These are phyloP conservation scores for Tilletiopsis washingtonensis DNA, from an alignment of 1,284 basidiomycete species.

Conservation along the genomic window DNA sequence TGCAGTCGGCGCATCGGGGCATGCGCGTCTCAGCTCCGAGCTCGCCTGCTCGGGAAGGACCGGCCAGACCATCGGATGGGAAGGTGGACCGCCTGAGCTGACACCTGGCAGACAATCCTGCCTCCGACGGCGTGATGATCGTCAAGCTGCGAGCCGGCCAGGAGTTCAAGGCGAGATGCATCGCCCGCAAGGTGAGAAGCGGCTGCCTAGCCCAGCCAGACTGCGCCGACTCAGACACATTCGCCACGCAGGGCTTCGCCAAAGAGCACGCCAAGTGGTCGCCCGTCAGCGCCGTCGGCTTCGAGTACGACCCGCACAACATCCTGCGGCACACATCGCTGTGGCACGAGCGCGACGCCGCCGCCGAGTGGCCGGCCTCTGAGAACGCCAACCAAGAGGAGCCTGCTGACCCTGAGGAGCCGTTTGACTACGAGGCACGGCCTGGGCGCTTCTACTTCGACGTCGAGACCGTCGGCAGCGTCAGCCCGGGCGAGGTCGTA, in stretches of 20 bases:
- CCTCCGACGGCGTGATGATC: slow-evolving; percentile 59
- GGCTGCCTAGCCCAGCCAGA: too few relatives aligned
- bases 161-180: slow-evolving; percentile 75
- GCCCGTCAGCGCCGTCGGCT: slow-evolving; percentile 85
- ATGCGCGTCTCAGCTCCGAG: too few relatives aligned
- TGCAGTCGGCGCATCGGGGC: too few relatives aligned
- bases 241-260: slow-evolving; percentile 68
- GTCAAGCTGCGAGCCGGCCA: slow-evolving; percentile 91
- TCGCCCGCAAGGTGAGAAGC: slow-evolving; percentile 85
- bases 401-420: slow-evolving; percentile 15
- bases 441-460: slow-evolving; percentile 44
- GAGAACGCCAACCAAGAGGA: slow-evolving; percentile 42
- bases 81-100: neutral
- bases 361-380: slow-evolving; percentile 42
- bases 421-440: slow-evolving; percentile 38
- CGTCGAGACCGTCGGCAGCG: slow-evolving; percentile 39
- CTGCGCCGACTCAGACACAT: too few relatives aligned
- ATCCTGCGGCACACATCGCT: slow-evolving; percentile 89
- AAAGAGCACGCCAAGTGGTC: slow-evolving; percentile 99
- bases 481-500: slow-evolving; percentile 43
- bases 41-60: neutral
- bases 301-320: slow-evolving; percentile 98
- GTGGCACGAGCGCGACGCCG: slow-evolving; percentile 68
- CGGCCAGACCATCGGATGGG: neutral
- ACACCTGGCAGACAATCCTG: slow-evolving; percentile 1